Evolutionary conservation across 2,329 filamentous ascomycete genomes (phyloP), one percentile per base, ranked within the genome.

Genomic region (Claviceps paspali): DNA sequence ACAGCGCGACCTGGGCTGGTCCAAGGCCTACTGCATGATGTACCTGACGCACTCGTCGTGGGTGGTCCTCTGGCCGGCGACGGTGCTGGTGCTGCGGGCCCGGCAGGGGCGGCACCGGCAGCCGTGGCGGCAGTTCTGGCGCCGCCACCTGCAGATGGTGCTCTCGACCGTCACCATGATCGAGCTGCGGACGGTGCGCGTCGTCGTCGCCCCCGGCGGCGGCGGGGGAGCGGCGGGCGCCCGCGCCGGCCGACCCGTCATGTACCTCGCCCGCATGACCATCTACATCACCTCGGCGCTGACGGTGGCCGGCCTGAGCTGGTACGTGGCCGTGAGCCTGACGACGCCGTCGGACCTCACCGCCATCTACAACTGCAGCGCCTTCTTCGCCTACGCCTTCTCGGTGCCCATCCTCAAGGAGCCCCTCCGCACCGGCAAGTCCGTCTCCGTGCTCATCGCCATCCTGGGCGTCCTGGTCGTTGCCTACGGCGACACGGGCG

Each of bases 11-110:
- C 62, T 95, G 45, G 77, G 82, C 45, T 98, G 91, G 91, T 76
- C 92, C 62, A 98, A 98, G 65, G 84, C 91, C n/a, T 98, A 95
- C 64, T 93, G 85, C 67, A 98, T 98, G 91, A 75, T 98, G 68
- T 95, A 93, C 61, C 69, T 98, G 46, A 98, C 91, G 9, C 91
- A 98, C 62, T 82, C 88, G 38, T 94, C 86, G 2, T 98, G 91
- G 91, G 59, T 79, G 8, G 61, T 96, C 34, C 69, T 98, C 18
- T 98, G 86, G 84, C 88, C 87, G 0, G 62, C 73, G 9, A 86
- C 93, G 59, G 72, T 98, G 26, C 58, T 82, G 18, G 70, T 94
- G 35, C 66, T 96, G 43, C 79, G 88, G 39, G n/a, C n/a, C n/a
- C 45, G 91, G 11, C 82, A 86, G 55, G 84, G 85, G 58, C 76